These are phyloP conservation scores for Lentinus brumalis DNA, from an alignment of 768 basidiomycete species.

Conservation along the genomic window DNA sequence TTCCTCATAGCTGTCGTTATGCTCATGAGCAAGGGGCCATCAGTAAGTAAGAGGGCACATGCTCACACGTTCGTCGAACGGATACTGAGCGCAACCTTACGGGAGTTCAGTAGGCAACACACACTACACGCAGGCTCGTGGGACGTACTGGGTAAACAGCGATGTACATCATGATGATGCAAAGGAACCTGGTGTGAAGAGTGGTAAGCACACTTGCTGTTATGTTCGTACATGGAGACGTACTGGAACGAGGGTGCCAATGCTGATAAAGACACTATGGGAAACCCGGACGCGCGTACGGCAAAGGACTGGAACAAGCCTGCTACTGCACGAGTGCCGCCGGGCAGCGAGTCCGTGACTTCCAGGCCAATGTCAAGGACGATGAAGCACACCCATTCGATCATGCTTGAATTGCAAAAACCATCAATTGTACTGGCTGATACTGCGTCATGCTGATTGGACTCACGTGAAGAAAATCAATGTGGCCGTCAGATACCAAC, in stretches of 20 bases:
- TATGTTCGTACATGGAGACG: constrained; percentile 23
- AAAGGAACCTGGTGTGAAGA: constrained; percentile 48
- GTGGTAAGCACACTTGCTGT: not conserved
- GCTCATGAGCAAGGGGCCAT: not conserved
- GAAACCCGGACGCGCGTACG: constrained; percentile 53
- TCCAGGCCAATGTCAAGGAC: constrained; percentile 44
- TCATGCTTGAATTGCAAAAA: constrained; percentile 36
- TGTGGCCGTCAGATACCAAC: constrained; percentile 67
- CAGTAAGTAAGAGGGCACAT: not conserved
- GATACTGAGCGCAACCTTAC: constrained; percentile 59
- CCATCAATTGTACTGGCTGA: not conserved
- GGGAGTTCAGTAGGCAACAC: not conserved
- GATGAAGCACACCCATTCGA: constrained; percentile 74
- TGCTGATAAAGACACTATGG: constrained; percentile 47
- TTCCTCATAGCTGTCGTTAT: constrained; percentile 61
- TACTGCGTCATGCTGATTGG: not conserved
- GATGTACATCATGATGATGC: constrained; percentile 80
- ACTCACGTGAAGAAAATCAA: constrained; percentile 57
- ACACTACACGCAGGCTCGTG: not conserved
- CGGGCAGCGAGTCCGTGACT: constrained; percentile 26
- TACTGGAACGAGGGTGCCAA: constrained; percentile 74
- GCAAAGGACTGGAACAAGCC: constrained; percentile 59
- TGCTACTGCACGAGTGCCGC: constrained; percentile 41
- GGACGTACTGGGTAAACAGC: constrained; percentile 41
- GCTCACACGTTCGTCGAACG: constrained; percentile 65